phyloP scores from a whole-genome alignment of 345 rosid species.

The Carallia brachiata region DNA sequence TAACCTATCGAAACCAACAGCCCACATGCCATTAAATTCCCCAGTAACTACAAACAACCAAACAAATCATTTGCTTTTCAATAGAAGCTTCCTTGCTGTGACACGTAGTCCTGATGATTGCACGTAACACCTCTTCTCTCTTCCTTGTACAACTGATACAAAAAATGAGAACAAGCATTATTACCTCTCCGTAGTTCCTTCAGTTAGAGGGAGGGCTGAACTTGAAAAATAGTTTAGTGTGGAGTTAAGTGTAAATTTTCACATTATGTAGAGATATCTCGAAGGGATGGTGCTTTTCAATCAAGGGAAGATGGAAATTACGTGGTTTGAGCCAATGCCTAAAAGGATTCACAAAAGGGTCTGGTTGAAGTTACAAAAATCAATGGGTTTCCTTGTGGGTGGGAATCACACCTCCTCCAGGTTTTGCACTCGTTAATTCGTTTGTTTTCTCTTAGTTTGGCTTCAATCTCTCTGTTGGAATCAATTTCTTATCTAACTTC shows the following conservation, averaged over 20 bases:
- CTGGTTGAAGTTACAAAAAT: conserved; percentile 50
- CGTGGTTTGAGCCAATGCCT: neutral
- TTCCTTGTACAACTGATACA: neutral
- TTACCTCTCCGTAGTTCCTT: too few species aligned
- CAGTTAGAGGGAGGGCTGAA: too few species aligned
- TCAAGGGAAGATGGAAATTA: neutral
- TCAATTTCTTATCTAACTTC: neutral
- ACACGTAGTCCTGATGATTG: neutral
- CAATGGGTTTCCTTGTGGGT: conserved; percentile 95
- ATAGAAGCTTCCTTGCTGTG: neutral
- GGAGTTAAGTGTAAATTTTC: neutral
- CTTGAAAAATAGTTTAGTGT: neutral
- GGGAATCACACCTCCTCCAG: conserved; percentile 98
- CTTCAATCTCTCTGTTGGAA: conserved; percentile 37
- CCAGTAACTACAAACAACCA: too few species aligned
- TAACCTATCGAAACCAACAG: too few species aligned
- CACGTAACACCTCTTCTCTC: neutral
- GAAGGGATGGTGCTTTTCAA: neutral
- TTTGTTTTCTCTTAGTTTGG: conserved; percentile 10
- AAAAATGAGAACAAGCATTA: too few species aligned
- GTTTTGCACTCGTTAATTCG: conserved; percentile 84
- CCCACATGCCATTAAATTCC: too few species aligned
- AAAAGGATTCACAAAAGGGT: neutral
- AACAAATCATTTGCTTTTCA: too few species aligned
- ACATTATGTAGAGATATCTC: neutral